These are phyloP conservation scores for Backusella mclennaniae DNA, from an alignment of 192 early-diverging fungal species.

Conservation along the genomic window DNA sequence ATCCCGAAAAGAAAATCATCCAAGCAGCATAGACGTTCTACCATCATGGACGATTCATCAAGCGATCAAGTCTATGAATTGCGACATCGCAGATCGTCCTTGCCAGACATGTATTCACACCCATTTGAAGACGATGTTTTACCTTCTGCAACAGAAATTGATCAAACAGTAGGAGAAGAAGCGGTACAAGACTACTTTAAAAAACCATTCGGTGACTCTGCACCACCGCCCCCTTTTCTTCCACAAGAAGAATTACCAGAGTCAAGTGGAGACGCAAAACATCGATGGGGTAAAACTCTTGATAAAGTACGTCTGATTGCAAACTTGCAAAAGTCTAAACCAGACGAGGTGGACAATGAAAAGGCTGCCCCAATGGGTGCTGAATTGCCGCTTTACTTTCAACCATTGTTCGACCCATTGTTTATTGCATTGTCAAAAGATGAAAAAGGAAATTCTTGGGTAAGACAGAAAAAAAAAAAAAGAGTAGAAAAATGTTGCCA, in stretches of 20 bases:
- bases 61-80: background rate
- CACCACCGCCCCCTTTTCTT: background rate
- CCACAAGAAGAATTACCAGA: background rate
- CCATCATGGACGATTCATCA: background rate
- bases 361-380: background rate
- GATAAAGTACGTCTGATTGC: conserved; percentile 28
- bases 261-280: conserved; percentile 7
- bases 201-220: background rate
- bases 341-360: background rate
- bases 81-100: background rate
- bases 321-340: background rate
- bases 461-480: background rate
- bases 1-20: background rate
- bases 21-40: background rate
- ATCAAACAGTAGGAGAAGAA: background rate
- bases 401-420: conserved; percentile 21
- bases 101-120: background rate
- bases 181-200: background rate
- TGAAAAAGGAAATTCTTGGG: conserved; percentile 21
- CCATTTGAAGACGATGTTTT: conserved; percentile 18
- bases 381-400: conserved; percentile 23
- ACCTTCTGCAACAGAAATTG: conserved; percentile 17
- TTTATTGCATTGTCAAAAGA: conserved; percentile 23
- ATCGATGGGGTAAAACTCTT: conserved; percentile 33
- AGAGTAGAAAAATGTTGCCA: too few species aligned